Evolutionary conservation across 371 early-diverging fungal genomes (phyloP).

Genomic region (Rhizopus arrhizus): DNA sequence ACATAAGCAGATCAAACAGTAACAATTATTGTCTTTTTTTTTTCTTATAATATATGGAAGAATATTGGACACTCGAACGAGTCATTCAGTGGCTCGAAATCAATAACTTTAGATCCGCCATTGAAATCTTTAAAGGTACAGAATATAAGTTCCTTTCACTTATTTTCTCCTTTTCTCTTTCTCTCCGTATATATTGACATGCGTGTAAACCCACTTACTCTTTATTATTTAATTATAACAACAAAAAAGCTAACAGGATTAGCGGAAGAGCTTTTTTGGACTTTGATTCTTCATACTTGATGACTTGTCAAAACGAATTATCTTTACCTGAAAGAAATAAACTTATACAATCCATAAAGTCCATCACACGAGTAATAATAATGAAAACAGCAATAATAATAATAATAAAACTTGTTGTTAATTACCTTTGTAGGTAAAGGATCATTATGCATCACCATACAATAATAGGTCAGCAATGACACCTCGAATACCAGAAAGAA

Average conservation of each 20-base stretch:
- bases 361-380: constrained; percentile 23
- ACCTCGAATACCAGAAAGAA: constrained; percentile 32
- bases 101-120: constrained; percentile 22
- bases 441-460: constrained; percentile 5
- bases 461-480: constrained; percentile 3
- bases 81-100: constrained; percentile 27
- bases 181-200: neutral
- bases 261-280: constrained; percentile 29
- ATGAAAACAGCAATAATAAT: neutral
- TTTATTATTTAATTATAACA: neutral
- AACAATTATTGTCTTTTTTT: no score
- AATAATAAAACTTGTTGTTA: constrained; percentile 2
- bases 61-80: constrained; percentile 27
- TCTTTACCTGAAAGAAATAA: constrained; percentile 28
- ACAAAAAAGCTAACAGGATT: constrained; percentile 22
- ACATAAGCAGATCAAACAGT: no score
- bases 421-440: constrained; percentile 9
- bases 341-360: constrained; percentile 31
- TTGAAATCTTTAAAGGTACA: constrained; percentile 31
- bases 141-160: neutral
- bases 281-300: constrained; percentile 21
- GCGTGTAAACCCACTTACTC: neutral
- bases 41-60: constrained; percentile 1
- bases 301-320: constrained; percentile 20
- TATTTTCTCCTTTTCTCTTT: neutral